phyloP scores from a whole-genome alignment of 2,329 filamentous ascomycete genomes.

The Dryadomyces quercivorus region DNA sequence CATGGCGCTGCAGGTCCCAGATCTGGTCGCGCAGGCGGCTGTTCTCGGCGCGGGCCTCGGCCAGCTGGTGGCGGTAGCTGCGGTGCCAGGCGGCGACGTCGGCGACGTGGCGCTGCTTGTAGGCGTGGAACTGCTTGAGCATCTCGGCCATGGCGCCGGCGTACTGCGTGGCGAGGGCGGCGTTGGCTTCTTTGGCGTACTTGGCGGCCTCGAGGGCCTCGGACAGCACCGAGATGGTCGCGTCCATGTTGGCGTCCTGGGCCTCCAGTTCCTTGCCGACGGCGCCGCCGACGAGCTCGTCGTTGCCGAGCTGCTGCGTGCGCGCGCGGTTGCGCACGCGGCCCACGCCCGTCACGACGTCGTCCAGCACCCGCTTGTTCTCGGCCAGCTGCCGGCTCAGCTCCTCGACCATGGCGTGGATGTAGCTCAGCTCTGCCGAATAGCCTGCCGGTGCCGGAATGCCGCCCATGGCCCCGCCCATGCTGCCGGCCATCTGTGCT shows the following conservation, averaged over 20 bases:
- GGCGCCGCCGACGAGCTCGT: conserved; percentile 43
- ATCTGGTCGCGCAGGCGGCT: conserved; percentile 50
- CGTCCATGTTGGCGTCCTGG: conserved; percentile 38
- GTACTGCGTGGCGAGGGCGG: conserved; percentile 43
- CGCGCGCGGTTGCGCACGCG: conserved; percentile 46
- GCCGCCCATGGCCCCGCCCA: conserved; percentile 29
- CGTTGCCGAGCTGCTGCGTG: conserved; percentile 39
- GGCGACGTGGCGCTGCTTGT: conserved; percentile 49
- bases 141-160: conserved; percentile 43
- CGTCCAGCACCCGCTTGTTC: conserved; percentile 48
- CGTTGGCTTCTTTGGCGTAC: conserved; percentile 48
- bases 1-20: conserved; percentile 53
- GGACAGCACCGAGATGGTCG: conserved; percentile 46
- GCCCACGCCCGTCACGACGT: conserved; percentile 51
- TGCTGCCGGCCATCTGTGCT: conserved; percentile 14
- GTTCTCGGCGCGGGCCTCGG: conserved; percentile 53
- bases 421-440: conserved; percentile 55
- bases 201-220: conserved; percentile 52
- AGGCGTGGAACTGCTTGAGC: conserved; percentile 52
- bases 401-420: conserved; percentile 56
- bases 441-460: conserved; percentile 54
- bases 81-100: conserved; percentile 54
- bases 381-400: conserved; percentile 50
- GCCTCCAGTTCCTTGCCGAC: conserved; percentile 44
- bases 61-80: conserved; percentile 52